A percentile compares a stretch with the other conserved stretches of the same genome.
phyloP scores from a whole-genome alignment of 176 grass and related monocot genomes.

The Cenchrus fungigraminus region DNA sequence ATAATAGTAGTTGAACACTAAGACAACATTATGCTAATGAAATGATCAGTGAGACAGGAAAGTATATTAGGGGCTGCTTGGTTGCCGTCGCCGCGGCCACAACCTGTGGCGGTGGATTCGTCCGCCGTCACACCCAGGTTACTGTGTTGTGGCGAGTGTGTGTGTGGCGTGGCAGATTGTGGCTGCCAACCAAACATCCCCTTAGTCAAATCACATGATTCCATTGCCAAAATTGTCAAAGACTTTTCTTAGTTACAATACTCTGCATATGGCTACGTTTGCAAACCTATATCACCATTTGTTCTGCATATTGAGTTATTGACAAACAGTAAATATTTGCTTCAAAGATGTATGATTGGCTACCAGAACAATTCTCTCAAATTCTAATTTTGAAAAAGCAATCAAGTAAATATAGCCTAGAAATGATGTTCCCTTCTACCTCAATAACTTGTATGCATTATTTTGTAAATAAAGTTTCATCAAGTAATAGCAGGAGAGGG shows the following conservation, averaged over 20 bases:
- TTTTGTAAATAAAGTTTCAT: conserved; percentile 1
- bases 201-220: conserved; percentile 2
- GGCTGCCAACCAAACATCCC: no score
- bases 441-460: conserved; percentile 1
- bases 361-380: conserved; percentile 24
- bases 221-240: background rate
- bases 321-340: background rate
- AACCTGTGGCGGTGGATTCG: no score
- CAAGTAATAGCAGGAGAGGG: background rate
- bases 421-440: conserved; percentile 14
- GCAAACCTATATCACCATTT: background rate
- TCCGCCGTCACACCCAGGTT: no score
- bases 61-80: no score
- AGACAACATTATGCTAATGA: no score
- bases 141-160: no score
- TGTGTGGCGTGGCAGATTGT: no score
- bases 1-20: no score
- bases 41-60: no score
- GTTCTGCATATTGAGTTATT: background rate
- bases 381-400: background rate
- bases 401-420: background rate
- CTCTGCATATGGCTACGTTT: background rate
- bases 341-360: background rate
- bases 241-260: background rate
- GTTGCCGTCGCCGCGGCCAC: no score